These are phyloP conservation scores for Persicaria tinctoria DNA, from an alignment of 148 eudicot genomes.

Conservation along the genomic window DNA sequence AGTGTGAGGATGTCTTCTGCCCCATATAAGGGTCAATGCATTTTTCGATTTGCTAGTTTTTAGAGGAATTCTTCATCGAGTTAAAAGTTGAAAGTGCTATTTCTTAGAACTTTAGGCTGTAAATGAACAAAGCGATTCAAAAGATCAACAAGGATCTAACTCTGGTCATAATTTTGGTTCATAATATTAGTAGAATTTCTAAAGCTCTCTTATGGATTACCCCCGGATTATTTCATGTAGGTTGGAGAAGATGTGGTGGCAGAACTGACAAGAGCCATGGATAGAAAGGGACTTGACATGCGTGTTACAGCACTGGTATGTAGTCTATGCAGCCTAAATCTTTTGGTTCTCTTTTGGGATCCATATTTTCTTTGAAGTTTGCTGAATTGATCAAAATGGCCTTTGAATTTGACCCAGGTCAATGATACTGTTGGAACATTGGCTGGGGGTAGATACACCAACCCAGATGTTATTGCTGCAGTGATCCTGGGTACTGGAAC, in stretches of 20 bases:
- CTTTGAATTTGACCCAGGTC: constrained; percentile 2
- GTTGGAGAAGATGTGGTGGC: constrained; percentile 17
- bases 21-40: no score
- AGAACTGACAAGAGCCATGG: constrained; percentile 15
- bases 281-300: constrained; percentile 15
- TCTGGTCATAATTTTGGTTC: no score
- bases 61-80: no score
- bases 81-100: no score
- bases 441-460: constrained; percentile 15
- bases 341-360: neutral
- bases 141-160: no score
- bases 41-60: no score
- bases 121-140: no score
- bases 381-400: no score
- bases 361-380: neutral
- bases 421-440: constrained; percentile 19
- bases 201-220: no score
- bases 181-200: no score
- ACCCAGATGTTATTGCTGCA: constrained; percentile 13
- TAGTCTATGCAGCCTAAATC: neutral
- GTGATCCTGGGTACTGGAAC: constrained; percentile 20
- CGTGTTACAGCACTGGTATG: constrained; percentile 16
- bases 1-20: no score
- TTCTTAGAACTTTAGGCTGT: no score
- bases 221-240: neutral